Base-by-base conservation (phyloP, 331 rosid genomes). In the Telfairia occidentalis region DNA sequence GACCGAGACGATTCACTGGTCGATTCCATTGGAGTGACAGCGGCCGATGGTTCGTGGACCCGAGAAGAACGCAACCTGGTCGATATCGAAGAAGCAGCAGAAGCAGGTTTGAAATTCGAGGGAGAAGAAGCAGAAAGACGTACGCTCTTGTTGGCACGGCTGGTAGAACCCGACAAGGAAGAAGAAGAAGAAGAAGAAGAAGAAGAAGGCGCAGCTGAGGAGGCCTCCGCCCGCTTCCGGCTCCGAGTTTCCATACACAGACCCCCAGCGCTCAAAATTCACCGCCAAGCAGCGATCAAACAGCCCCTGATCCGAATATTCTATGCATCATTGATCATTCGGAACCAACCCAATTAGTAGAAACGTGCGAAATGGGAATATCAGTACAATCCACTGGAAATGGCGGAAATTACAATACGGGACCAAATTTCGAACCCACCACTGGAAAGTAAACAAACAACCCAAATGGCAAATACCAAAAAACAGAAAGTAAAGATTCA, bases 161-260 rank as follows among this genome's bases (percentile, higher is more conserved):
- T 88, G 73, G 88, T 82, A 23, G 96, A 87, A 82, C 83, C 88
- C 0, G 96, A 84, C n/a, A 46, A 15, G 1, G 52, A 52, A 52
- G 45, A 40, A 10, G 45, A 40, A 8, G 45, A 8, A 0, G 45
- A 40, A 9, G 45, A 40, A 40, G 97, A 87, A 2, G 91, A 86
- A 9, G 98, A 85, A 82, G 96, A 90, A 85, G 97, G 98, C 96
- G 97, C 97, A 78, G 98, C 88, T 92, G 97, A 93, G 90, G 97
- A 87, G 81, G 96, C 98, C 98, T 93, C 98, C 94, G 96, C 97
- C 98, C 97, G 92, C 97, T 93, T 93, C 85, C 96, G 97, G 89
- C 98, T 93, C 73, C 98, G 97, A 89, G 98, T 93, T 93, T 93
- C 98, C 98, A 93, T 93, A 93, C 98, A 93, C 90, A 80, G 88